Conservation (phyloP, 1,139 yeast genomes). For the Saccharomyces hybrid region DNA sequence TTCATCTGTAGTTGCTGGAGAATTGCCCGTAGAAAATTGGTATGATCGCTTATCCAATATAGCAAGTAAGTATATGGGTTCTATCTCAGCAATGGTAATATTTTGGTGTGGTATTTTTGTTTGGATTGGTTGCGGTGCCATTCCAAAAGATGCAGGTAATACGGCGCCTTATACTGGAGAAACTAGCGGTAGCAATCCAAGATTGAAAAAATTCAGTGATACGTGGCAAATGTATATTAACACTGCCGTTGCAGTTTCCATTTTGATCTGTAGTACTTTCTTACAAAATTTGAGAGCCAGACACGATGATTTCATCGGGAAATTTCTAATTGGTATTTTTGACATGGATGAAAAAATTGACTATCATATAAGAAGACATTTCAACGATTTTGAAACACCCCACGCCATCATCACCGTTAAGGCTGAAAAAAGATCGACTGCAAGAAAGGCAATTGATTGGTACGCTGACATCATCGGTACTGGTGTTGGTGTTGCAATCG, state of each 20-base stretch:
- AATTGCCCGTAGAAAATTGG: conserved; percentile 24
- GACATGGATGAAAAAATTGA: conserved; percentile 31
- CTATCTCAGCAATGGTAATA: conserved; percentile 28
- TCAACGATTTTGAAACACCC: conserved; percentile 20
- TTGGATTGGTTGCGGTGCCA: conserved; percentile 35
- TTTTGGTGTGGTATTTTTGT: conserved; percentile 35
- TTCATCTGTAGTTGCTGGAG: conserved; percentile 8
- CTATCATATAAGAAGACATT: conserved; percentile 17
- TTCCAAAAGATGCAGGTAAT: conserved; percentile 24
- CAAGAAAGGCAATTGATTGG: conserved; percentile 30
- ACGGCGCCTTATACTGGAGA: conserved; percentile 24
- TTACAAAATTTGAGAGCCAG: conserved; percentile 35
- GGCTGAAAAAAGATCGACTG: conserved; percentile 19
- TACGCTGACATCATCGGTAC: conserved; percentile 38
- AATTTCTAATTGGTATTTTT: conserved; percentile 21
- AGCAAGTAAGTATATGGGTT: conserved; percentile 27
- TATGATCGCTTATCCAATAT: conserved; percentile 30
- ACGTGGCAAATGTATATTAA: conserved; percentile 37
- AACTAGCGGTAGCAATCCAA: conserved; percentile 21
- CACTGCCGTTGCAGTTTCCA: conserved; percentile 35
- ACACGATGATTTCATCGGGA: conserved; percentile 29
- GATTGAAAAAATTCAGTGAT: conserved; percentile 26
- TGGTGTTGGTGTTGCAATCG: conserved; percentile 34
- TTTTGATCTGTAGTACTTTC: conserved; percentile 32
- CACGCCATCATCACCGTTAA: conserved; percentile 24